Evolutionary conservation across 2,329 filamentous ascomycete species (phyloP), one percentile per base, ranked within the genome.

Genomic region (Rutstroemia sp.): DNA sequence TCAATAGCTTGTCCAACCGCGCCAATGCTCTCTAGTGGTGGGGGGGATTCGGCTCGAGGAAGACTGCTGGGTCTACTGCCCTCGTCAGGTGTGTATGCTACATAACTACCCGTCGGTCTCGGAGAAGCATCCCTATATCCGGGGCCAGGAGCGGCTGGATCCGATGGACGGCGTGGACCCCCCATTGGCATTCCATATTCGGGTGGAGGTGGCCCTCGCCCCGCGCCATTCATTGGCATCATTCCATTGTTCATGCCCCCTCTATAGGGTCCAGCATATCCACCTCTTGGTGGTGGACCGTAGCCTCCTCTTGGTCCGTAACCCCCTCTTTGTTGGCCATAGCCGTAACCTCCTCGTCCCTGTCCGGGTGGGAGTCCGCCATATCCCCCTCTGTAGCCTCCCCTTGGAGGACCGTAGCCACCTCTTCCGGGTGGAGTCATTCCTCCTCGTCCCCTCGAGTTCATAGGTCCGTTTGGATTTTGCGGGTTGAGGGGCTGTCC

Each of bases 1-100:
- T 94, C 90, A 53, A 91, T 80, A 2, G 87, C 83, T 66, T 86
- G 85, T 9, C 84, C 84, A 12, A 84, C 70, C 36, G 69, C 63
- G 61, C 48, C 63, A 54, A 70, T 68, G 40, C 73, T 75, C 3
- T 79, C 76, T 19, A 86, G 69, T 5, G 84, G 84, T 16, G 85
- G 83, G 8, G 83, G 82, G 1, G 82, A 84, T 63, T 84, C 83
- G 9, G 82, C 84, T 60, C 82, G 76, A 2, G 83, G 80, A 21
- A 85, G 69, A 49, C 74, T 73, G 38, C 51, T 58, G 21, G 61
- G 57, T n/a, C 48, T 51, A 23, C 48, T 51, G 21, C 59, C 56
- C 10, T 64, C 62, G 16, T 40, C 38, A 19, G 5, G 64, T 57
- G 45, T 62, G 49, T 68, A 69, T 23, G 67, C 55, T 36, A 63